Conservation (phyloP, 1,139 yeast genomes). For the Kodamaea sp. region DNA sequence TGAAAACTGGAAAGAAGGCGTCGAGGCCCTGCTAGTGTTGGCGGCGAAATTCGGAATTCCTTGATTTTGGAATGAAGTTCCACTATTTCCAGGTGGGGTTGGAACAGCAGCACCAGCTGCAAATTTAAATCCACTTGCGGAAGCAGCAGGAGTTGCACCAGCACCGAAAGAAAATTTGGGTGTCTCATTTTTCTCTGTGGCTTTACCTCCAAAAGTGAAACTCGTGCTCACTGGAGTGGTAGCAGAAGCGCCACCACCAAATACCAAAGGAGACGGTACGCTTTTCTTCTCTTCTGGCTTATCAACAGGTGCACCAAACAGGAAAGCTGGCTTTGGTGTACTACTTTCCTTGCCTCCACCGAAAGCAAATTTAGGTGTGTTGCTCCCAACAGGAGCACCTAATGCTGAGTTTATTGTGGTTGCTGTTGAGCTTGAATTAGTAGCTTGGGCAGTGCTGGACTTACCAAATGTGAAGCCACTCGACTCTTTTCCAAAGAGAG, state of each 20-base stretch:
- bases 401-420: no score
- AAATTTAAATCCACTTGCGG: constrained; percentile 2
- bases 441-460: background rate
- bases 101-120: constrained; percentile 6
- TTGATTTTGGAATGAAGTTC: constrained; percentile 2
- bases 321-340: constrained; percentile 6
- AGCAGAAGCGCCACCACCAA: constrained; percentile 4
- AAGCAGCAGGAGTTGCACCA: background rate
- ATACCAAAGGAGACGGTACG: constrained; percentile 1
- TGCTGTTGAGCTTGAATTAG: no score
- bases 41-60: constrained; percentile 5
- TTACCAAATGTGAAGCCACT: constrained; percentile 1
- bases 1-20: constrained; percentile 12
- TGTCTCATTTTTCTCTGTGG: no score
- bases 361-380: background rate
- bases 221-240: background rate
- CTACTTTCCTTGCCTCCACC: background rate
- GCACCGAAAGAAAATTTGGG: no score
- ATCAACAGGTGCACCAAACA: constrained; percentile 4
- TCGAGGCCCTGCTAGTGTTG: constrained; percentile 6
- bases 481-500: constrained; percentile 3
- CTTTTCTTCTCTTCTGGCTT: background rate
- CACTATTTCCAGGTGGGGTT: constrained; percentile 2
- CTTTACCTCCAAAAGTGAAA: no score
- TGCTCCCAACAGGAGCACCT: background rate